Evolutionary conservation across 495 filamentous ascomycete species (phyloP).

Genomic region (Penicillium samsonianum): DNA sequence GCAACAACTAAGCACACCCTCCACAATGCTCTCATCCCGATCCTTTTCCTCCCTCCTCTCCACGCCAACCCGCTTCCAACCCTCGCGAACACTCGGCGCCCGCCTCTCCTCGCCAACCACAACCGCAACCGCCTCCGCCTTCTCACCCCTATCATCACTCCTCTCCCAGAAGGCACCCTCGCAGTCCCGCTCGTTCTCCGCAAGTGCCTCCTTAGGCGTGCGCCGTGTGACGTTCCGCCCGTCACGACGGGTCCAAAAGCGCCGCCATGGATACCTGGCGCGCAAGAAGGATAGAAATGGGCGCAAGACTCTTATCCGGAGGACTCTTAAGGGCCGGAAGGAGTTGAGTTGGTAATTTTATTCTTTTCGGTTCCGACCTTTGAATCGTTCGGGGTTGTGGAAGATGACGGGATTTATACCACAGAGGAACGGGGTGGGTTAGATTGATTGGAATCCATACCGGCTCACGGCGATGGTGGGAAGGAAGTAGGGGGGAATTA

Average conservation of each 20-base stretch:
- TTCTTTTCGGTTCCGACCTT: neutral
- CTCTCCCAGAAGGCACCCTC: conserved; percentile 25
- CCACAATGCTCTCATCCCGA: conserved; percentile 23
- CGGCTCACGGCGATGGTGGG: neutral
- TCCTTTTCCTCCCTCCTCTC: conserved; percentile 32
- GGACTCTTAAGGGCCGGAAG: conserved; percentile 61
- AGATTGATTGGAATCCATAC: neutral
- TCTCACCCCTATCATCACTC: conserved; percentile 30
- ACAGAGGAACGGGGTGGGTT: neutral
- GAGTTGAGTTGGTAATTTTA: conserved; percentile 55
- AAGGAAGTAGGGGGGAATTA: neutral
- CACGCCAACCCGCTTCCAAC: conserved; percentile 32
- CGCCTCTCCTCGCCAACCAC: conserved; percentile 18
- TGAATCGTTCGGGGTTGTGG: neutral
- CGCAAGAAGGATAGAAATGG: conserved; percentile 57
- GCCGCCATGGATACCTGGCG: conserved; percentile 68
- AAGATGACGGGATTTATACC: conserved; percentile 2
- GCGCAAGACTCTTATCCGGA: conserved; percentile 56
- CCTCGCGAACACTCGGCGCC: conserved; percentile 29
- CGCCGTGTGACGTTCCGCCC: conserved; percentile 65
- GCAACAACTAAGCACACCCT: conserved; percentile 15
- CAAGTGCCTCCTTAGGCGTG: conserved; percentile 49
- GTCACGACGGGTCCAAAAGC: conserved; percentile 68
- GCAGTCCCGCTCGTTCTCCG: conserved; percentile 44
- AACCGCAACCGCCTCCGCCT: conserved; percentile 17